These are phyloP conservation scores for Sonneratia alba DNA, from an alignment of 345 rosid species.

Conservation along the genomic window DNA sequence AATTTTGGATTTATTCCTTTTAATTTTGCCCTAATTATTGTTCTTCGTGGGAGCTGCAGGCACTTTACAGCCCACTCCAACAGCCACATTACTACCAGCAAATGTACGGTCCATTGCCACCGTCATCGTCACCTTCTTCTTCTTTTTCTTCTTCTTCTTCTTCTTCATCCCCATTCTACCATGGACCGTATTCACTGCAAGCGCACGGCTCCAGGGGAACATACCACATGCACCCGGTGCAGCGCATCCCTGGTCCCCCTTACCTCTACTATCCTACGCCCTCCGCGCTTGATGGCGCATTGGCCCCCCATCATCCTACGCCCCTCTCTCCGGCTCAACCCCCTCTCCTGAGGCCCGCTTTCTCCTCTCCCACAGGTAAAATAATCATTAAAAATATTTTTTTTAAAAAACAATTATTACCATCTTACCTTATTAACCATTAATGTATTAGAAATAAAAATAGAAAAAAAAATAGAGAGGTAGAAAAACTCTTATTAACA, in stretches of 20 bases:
- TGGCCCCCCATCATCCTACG: conserved; percentile 35
- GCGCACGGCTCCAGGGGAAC: conserved; percentile 34
- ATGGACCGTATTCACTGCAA: conserved; percentile 50
- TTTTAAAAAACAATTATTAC: no score
- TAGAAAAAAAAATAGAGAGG: no score
- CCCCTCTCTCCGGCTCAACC: conserved; percentile 23
- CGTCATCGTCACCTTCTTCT: no score
- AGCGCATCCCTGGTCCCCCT: conserved; percentile 28
- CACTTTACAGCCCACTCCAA: conserved; percentile 38
- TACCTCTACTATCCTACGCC: conserved; percentile 47
- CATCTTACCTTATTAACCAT: no score
- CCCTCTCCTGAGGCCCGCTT: conserved; percentile 21
- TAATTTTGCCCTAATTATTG: no score
- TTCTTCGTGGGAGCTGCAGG: conserved; percentile 26
- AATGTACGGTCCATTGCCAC: conserved; percentile 36
- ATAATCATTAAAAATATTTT: not conserved
- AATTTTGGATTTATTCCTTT: no score
- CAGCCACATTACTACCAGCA: conserved; percentile 48
- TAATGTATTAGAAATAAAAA: no score
- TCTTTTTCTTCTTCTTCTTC: no score
- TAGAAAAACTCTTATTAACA: no score
- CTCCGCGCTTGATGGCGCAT: conserved; percentile 29
- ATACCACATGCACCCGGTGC: conserved; percentile 28
- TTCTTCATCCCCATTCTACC: conserved; percentile 39
- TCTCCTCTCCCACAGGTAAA: conserved; percentile 40